phyloP scores from a whole-genome alignment of 192 early-diverging fungal species.

The Coemansia sp. region DNA sequence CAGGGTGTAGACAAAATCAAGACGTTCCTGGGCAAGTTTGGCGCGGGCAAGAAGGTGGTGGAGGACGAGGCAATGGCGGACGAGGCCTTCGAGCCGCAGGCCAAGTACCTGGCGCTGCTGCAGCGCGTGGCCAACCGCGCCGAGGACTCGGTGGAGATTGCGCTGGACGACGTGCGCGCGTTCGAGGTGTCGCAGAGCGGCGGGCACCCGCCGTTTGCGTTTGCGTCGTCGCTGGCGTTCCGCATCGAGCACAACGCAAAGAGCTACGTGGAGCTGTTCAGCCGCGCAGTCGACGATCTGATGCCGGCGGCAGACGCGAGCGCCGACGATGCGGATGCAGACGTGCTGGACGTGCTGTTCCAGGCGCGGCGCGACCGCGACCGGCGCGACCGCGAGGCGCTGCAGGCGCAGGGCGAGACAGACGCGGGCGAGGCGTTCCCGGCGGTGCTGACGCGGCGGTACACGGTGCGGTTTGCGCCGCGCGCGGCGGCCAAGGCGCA shows the following conservation, averaged over 20 bases:
- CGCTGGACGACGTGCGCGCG: slow-evolving; percentile 65
- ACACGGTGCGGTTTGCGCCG: slow-evolving; percentile 79
- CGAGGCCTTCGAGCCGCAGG: slow-evolving; percentile 10
- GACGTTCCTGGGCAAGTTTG: slow-evolving; percentile 31
- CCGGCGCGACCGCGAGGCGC: slow-evolving; percentile 32
- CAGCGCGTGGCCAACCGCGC: slow-evolving; percentile 64
- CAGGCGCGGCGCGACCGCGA: slow-evolving; percentile 76
- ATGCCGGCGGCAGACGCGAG: slow-evolving; percentile 51
- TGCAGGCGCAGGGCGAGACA: slow-evolving; percentile 12
- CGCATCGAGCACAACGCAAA: slow-evolving; percentile 83
- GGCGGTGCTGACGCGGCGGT: slow-evolving; percentile 77
- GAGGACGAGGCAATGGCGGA: slow-evolving; percentile 10
- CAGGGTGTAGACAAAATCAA: slow-evolving; percentile 19
- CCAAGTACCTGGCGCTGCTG: slow-evolving; percentile 53
- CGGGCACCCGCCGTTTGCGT: slow-evolving; percentile 22
- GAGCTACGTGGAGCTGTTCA: slow-evolving; percentile 78
- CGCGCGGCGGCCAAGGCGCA: slow-evolving; percentile 56
- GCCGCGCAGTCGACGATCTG: slow-evolving; percentile 65
- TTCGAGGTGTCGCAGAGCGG: slow-evolving; percentile 43
- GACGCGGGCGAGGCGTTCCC: slow-evolving; percentile 63
- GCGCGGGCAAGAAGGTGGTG: slow-evolving; percentile 21
- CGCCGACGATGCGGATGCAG: slow-evolving; percentile 56
- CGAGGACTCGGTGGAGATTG: slow-evolving; percentile 57
- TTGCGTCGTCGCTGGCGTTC: slow-evolving; percentile 45
- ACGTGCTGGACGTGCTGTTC: slow-evolving; percentile 87